Evolutionary conservation across 208 protist species (phyloP).

Genomic region (Zelonia costaricensis): DNA sequence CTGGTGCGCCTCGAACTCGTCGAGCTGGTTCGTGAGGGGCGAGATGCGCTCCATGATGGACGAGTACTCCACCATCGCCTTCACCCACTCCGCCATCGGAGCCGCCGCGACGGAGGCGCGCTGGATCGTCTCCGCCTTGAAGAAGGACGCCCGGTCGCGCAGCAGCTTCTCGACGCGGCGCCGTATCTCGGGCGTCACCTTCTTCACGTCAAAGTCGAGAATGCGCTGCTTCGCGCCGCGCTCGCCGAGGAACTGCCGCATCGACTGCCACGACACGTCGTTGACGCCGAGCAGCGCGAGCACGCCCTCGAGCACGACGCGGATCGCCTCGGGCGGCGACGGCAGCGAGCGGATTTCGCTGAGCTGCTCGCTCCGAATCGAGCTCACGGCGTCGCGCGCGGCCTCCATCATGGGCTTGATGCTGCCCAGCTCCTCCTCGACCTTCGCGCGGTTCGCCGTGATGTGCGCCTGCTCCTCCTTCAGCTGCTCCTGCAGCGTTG

Average conservation of each 20-base stretch:
- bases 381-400: slow-evolving; percentile 93
- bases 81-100: slow-evolving; percentile 97
- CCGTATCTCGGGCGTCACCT: slow-evolving; percentile 82
- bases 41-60: slow-evolving; percentile 92
- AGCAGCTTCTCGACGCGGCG: slow-evolving; percentile 87
- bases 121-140: slow-evolving; percentile 92
- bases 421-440: slow-evolving; percentile 92
- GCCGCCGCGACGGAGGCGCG: slow-evolving; percentile 93
- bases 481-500: slow-evolving; percentile 85
- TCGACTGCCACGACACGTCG: slow-evolving; percentile 96
- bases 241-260: slow-evolving; percentile 95
- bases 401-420: slow-evolving; percentile 95
- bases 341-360: slow-evolving; percentile 96
- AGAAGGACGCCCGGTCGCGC: slow-evolving; percentile 87
- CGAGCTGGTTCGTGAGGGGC: slow-evolving; percentile 86
- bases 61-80: slow-evolving; percentile 96
- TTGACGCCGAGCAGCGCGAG: slow-evolving; percentile 94
- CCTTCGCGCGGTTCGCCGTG: slow-evolving; percentile 64
- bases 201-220: slow-evolving; percentile 95
- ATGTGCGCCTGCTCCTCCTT: slow-evolving; percentile 92
- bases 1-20: slow-evolving; percentile 80
- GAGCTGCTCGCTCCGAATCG: slow-evolving; percentile 93
- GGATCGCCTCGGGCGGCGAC: slow-evolving; percentile 93
- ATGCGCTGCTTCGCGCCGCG: slow-evolving; percentile 94
- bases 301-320: slow-evolving; percentile 97